Conservation (phyloP, 2,329 filamentous ascomycete genomes). For the Septoria linicola region DNA sequence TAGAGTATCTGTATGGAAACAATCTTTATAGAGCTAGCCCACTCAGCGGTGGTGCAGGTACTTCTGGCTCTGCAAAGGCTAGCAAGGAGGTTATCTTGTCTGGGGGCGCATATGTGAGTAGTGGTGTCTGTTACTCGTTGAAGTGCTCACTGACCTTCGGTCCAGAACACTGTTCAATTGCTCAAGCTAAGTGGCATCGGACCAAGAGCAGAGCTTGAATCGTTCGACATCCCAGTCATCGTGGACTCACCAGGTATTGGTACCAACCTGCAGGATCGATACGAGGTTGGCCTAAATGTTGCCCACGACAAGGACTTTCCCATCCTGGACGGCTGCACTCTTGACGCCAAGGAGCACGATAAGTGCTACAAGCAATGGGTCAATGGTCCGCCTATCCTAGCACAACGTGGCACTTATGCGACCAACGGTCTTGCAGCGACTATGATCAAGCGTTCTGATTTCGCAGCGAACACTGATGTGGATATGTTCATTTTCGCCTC, state of each 20-base stretch:
- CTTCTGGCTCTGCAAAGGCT: slow-evolving; percentile 43
- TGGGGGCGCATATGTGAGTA: slow-evolving; percentile 57
- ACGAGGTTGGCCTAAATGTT: slow-evolving; percentile 53
- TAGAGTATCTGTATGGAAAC: slow-evolving; percentile 43
- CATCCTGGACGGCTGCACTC: slow-evolving; percentile 42
- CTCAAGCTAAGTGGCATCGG: slow-evolving; percentile 64
- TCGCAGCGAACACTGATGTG: slow-evolving; percentile 45
- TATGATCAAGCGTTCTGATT: slow-evolving; percentile 42
- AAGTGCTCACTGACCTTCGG: no score
- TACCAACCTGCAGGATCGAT: slow-evolving; percentile 62
- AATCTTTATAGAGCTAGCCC: slow-evolving; percentile 43
- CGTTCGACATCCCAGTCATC: slow-evolving; percentile 54
- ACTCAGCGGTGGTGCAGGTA: slow-evolving; percentile 37
- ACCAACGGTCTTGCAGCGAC: slow-evolving; percentile 56
- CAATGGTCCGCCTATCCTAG: no score
- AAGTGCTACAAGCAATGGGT: no score
- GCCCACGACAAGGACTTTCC: slow-evolving; percentile 41
- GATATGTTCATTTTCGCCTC: slow-evolving; percentile 57
- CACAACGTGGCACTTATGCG: no score
- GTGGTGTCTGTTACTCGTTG: no score
- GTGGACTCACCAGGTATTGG: slow-evolving; percentile 62
- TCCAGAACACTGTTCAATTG: slow-evolving; percentile 64
- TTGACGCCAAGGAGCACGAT: slow-evolving; percentile 33
- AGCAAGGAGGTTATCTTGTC: slow-evolving; percentile 44
- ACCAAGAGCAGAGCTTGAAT: slow-evolving; percentile 52